These are phyloP conservation scores for Chenopodium quinoa DNA, from an alignment of 148 eudicot species.

Conservation along the genomic window DNA sequence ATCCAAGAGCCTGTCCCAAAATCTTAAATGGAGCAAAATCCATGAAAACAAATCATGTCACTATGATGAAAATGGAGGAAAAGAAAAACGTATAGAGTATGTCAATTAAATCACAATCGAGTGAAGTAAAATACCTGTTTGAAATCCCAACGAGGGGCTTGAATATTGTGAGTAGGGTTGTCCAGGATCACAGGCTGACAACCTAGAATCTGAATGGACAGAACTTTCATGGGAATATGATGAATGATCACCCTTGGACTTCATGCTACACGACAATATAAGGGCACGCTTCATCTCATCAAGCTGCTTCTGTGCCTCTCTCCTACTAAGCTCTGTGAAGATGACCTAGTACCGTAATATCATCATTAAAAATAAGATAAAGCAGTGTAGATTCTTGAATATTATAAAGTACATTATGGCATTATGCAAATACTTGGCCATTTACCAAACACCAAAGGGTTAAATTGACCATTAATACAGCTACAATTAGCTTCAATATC, in stretches of 20 bases:
- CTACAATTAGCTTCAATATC: neutral
- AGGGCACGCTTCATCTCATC: constrained; percentile 44
- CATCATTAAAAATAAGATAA: neutral
- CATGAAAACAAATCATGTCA: neutral
- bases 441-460: neutral
- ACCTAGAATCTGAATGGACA: constrained; percentile 8
- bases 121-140: constrained; percentile 5
- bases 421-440: neutral
- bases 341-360: constrained; percentile 33
- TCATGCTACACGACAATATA: constrained; percentile 1
- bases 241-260: constrained; percentile 19
- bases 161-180: constrained; percentile 12
- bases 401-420: neutral
- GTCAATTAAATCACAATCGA: neutral
- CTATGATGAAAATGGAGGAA: neutral
- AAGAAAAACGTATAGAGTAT: neutral
- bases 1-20: neutral
- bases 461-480: neutral
- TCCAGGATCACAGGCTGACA: constrained; percentile 18
- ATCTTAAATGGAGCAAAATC: neutral
- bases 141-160: constrained; percentile 17
- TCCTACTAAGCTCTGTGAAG: constrained; percentile 45
- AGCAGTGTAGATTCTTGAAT: neutral
- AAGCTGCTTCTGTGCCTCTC: constrained; percentile 43
- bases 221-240: constrained; percentile 33